phyloP scores from a whole-genome alignment of 75 land plant species.

The Pseudotsuga menziesii region DNA sequence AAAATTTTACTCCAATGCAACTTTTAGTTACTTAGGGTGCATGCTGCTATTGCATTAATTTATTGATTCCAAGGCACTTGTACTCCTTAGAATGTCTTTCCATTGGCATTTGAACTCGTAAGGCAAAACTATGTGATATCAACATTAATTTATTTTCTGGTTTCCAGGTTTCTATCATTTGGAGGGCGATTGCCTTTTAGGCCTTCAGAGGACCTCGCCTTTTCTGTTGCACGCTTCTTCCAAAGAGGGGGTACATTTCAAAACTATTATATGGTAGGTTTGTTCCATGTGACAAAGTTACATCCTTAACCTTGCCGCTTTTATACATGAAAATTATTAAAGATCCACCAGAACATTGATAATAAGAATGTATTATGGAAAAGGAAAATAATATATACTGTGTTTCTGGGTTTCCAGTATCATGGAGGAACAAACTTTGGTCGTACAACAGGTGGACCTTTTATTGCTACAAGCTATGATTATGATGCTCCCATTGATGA shows the following conservation, averaged over 20 bases:
- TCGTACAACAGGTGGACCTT: conserved; percentile 74
- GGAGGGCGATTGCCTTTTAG: conserved; percentile 31
- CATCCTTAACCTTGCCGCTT: not conserved
- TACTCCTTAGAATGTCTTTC: not conserved
- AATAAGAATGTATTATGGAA: not conserved
- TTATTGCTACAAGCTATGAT: conserved; percentile 76
- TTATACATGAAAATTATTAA: not conserved
- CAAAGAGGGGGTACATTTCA: conserved; percentile 56
- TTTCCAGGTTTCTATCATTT: conserved; percentile 23
- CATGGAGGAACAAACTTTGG: conserved; percentile 85
- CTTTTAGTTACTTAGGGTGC: not conserved
- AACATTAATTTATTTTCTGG: not conserved
- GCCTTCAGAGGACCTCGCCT: conserved; percentile 59
- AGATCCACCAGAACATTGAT: too few species aligned
- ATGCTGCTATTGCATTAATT: not conserved
- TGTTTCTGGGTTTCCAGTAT: conserved; percentile 18
- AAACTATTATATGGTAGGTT: conserved; percentile 58
- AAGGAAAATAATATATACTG: not conserved
- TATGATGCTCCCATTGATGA: conserved; percentile 91
- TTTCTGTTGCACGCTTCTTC: conserved; percentile 56
- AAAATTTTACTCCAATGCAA: not conserved
- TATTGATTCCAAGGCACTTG: not conserved
- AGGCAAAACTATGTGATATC: not conserved
- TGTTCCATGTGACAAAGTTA: not conserved
- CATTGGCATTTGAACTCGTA: not conserved